phyloP scores from a whole-genome alignment of 208 protist genomes.

The Leptomonas seymouri region DNA sequence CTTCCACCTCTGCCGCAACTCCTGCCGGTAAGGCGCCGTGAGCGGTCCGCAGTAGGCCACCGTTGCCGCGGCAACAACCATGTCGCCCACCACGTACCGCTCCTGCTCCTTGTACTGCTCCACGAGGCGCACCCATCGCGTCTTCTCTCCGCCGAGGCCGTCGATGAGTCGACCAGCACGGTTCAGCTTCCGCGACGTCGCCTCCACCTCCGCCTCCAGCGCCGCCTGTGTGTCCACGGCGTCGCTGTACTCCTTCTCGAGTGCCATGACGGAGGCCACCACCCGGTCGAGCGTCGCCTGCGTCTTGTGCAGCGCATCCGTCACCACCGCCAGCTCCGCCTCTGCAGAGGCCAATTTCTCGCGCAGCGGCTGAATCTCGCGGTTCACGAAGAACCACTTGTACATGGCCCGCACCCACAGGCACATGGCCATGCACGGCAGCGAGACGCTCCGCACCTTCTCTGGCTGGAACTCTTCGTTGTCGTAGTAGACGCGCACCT shows the following conservation, averaged over 20 bases:
- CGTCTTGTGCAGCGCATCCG: constrained; percentile 89
- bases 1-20: constrained; percentile 86
- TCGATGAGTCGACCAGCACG: constrained; percentile 96
- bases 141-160: constrained; percentile 97
- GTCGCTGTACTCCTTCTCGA: constrained; percentile 95
- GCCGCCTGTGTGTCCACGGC: constrained; percentile 93
- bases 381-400: constrained; percentile 97
- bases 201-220: constrained; percentile 94
- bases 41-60: constrained; percentile 98
- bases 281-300: constrained; percentile 91
- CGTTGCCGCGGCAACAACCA: constrained; percentile 94
- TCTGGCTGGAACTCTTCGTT: constrained; percentile 92
- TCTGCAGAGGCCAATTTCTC: constrained; percentile 85
- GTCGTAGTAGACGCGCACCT: constrained; percentile 94
- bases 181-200: constrained; percentile 94
- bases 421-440: constrained; percentile 98
- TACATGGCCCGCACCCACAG: constrained; percentile 98
- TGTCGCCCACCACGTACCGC: constrained; percentile 93
- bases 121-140: constrained; percentile 92
- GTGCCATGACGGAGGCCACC: constrained; percentile 90
- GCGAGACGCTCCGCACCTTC: constrained; percentile 93
- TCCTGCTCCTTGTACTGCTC: constrained; percentile 86
- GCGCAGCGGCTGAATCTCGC: constrained; percentile 94
- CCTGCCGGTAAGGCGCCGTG: constrained; percentile 91
- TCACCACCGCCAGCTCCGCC: constrained; percentile 90